Conservation (phyloP, 2,329 filamentous ascomycete species). For the Sarocladium oryzae region DNA sequence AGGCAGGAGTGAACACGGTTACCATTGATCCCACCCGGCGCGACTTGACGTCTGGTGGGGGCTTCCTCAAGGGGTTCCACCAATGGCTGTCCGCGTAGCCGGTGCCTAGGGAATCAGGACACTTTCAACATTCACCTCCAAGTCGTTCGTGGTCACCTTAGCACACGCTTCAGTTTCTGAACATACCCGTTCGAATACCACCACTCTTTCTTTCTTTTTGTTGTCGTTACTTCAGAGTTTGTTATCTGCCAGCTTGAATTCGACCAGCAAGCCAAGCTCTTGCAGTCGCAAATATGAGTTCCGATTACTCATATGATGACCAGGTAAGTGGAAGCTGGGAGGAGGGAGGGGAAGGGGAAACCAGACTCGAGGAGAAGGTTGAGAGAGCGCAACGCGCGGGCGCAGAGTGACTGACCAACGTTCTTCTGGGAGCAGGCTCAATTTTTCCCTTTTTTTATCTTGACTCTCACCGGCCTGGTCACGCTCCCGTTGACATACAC, state of each 20-base stretch:
- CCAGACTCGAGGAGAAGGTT: neutral
- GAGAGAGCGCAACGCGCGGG: neutral
- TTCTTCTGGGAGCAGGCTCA: slow-evolving; percentile 55
- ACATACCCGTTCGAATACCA: neutral
- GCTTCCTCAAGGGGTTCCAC: neutral
- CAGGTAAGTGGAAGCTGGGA: slow-evolving; percentile 45
- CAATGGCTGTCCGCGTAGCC: slow-evolving; percentile 10
- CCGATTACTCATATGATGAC: slow-evolving; percentile 98
- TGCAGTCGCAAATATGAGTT: slow-evolving; percentile 61
- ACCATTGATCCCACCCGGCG: slow-evolving; percentile 5
- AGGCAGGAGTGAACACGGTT: slow-evolving; percentile 9
- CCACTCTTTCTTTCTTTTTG: slow-evolving; percentile 1
- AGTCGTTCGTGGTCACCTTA: neutral
- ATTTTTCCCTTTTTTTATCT: slow-evolving; percentile 98
- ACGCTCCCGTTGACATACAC: slow-evolving; percentile 88
- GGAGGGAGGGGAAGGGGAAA: neutral
- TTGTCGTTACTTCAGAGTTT: slow-evolving; percentile 13
- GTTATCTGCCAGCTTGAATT: slow-evolving; percentile 4
- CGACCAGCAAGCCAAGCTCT: slow-evolving; percentile 28
- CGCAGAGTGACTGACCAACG: neutral
- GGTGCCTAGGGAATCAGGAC: slow-evolving; percentile 12
- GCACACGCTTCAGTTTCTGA: neutral
- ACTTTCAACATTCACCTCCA: slow-evolving; percentile 12
- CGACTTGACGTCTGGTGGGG: slow-evolving; percentile 8
- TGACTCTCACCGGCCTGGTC: slow-evolving; percentile 80